A percentile compares a stretch with the other conserved stretches of the same genome.
These are phyloP conservation scores for Dendrobium huoshanense DNA, from an alignment of 106 monocot genomes.

Conservation along the genomic window DNA sequence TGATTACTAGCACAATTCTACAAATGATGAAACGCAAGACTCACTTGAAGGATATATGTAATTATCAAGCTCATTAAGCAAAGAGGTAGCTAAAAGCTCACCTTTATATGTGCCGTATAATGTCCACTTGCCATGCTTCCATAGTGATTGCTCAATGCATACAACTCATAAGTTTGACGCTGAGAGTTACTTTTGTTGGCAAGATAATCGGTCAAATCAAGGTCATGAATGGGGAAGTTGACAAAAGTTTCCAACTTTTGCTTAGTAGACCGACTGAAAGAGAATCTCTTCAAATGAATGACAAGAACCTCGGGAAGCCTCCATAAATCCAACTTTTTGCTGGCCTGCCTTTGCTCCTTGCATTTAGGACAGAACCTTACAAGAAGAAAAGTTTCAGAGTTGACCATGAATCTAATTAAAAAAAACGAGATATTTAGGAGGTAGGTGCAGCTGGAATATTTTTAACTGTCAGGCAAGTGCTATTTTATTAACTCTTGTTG, in stretches of 20 bases:
- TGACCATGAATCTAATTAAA: not conserved
- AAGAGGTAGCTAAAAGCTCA: conserved; percentile 10
- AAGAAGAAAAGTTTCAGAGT: conserved; percentile 1
- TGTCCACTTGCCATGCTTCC: conserved; percentile 99
- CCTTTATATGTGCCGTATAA: conserved; percentile 98
- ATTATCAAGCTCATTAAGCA: not conserved
- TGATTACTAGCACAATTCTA: not conserved
- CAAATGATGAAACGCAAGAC: not conserved
- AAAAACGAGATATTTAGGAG: not conserved
- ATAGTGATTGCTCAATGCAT: conserved; percentile 95
- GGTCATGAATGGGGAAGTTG: conserved; percentile 88
- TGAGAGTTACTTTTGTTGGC: conserved; percentile 67
- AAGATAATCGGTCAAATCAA: conserved; percentile 90
- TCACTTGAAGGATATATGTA: not conserved
- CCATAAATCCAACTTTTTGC: conserved; percentile 98
- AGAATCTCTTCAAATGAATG: conserved; percentile 96
- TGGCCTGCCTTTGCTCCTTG: conserved; percentile 96
- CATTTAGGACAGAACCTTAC: conserved; percentile 90
- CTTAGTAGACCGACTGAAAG: conserved; percentile 85
- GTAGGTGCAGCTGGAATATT: not conserved
- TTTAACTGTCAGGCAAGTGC: not conserved
- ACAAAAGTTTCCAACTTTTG: conserved; percentile 96
- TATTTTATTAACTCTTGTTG: not conserved
- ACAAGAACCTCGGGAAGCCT: conserved; percentile 95
- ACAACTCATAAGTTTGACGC: conserved; percentile 76